These are phyloP conservation scores for Plasmodium adleri DNA, from an alignment of 169 alveolate genomes.

Conservation along the genomic window DNA sequence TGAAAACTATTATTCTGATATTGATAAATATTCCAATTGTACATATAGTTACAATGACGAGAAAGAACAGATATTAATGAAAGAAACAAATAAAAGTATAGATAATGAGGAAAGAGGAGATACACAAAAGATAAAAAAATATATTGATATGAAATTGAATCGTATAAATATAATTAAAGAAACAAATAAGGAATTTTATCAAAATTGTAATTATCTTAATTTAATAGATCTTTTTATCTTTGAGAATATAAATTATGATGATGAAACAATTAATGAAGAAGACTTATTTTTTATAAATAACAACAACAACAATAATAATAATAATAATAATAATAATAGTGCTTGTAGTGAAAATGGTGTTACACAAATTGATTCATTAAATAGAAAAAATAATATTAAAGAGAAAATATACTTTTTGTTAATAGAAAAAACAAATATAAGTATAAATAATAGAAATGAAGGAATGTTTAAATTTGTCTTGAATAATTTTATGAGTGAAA, in stretches of 20 bases:
- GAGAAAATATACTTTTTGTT: constrained; percentile 27
- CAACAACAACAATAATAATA: too few relatives aligned
- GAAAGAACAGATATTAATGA: too few relatives aligned
- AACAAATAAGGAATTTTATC: neutral
- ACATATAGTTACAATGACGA: neutral
- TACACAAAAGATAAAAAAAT: constrained; percentile 4
- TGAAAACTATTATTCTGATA: neutral
- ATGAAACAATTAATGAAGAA: constrained; percentile 7
- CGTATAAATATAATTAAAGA: neutral
- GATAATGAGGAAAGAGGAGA: neutral
- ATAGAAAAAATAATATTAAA: constrained; percentile 1
- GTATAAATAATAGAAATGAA: constrained; percentile 41
- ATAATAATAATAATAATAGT: neutral
- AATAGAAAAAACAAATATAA: constrained; percentile 28
- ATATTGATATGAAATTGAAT: neutral
- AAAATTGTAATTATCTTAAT: constrained; percentile 38
- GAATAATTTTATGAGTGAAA: constrained; percentile 42
- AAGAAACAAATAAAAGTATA: neutral
- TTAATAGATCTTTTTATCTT: constrained; percentile 52
- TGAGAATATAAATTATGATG: constrained; percentile 3
- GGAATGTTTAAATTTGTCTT: constrained; percentile 50
- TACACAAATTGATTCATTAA: neutral
- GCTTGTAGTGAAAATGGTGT: neutral
- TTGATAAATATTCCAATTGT: constrained; percentile 3
- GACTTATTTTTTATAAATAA: constrained; percentile 2